These are phyloP conservation scores for Aspergillus jensenii DNA, from an alignment of 2,329 filamentous ascomycete genomes.

Conservation along the genomic window DNA sequence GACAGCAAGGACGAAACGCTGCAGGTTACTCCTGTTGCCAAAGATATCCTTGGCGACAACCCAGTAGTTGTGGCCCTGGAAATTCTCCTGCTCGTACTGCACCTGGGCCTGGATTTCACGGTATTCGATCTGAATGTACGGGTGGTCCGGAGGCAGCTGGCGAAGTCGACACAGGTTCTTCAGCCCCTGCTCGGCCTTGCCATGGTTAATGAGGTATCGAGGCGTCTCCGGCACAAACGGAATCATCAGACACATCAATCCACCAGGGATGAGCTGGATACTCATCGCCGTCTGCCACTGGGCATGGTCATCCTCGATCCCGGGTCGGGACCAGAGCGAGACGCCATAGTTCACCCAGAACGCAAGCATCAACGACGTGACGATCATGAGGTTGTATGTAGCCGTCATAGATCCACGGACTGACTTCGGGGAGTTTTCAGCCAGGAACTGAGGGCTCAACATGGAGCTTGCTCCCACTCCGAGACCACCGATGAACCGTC, in stretches of 20 bases:
- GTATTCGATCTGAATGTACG: conserved; percentile 41
- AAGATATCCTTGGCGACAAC: conserved; percentile 23
- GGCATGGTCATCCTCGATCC: not conserved
- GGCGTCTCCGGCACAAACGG: conserved; percentile 5
- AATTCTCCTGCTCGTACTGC: conserved; percentile 28
- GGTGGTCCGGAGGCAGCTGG: conserved; percentile 22
- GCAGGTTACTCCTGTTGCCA: not conserved
- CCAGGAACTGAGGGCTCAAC: conserved; percentile 43
- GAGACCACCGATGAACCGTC: conserved; percentile 4
- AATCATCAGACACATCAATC: conserved; percentile 3
- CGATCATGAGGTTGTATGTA: conserved; percentile 7
- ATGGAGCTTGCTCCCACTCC: conserved; percentile 31
- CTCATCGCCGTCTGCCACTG: conserved; percentile 5
- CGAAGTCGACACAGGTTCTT: conserved; percentile 3
- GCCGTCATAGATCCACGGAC: conserved; percentile 1
- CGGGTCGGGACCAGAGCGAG: not conserved
- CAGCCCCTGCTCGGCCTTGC: not conserved
- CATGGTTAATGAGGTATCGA: conserved; percentile 7
- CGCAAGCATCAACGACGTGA: not conserved
- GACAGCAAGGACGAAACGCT: conserved; percentile 3
- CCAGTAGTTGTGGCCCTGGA: conserved; percentile 32
- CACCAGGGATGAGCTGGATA: conserved; percentile 8
- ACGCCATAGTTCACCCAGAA: conserved; percentile 8
- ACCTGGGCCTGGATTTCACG: conserved; percentile 40
- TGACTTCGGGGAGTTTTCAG: conserved; percentile 42